Evolutionary conservation across 106 monocot species (phyloP), one percentile per base, ranked within the genome.

Genomic region (Amphibolis antarctica): DNA sequence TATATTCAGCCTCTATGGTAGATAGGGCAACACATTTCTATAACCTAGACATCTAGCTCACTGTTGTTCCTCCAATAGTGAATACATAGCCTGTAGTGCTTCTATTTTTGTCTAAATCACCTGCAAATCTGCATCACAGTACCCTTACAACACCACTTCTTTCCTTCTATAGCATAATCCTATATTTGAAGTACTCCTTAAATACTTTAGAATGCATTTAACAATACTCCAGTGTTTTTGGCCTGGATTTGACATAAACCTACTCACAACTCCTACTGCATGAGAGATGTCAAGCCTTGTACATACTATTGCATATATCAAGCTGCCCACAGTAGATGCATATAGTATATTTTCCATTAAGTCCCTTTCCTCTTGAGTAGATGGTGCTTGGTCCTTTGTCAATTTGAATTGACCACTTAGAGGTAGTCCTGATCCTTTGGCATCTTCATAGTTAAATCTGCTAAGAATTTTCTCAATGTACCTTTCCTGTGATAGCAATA

Each of bases 281-380:
- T 36, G 36, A 36, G 36, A 2, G 2, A 36, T 36, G 47, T 48
- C 69, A n/a, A 10, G 59, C 22, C 27, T 45, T 0, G 26, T 46
- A 57, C 69, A 57, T 20, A 69, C 24, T 46, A 59, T 69, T 4
- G 26, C 59, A 60, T 47, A 68, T 55, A 55, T 62, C 44, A 62
- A 20, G 10, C 22, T 44, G 7, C 62, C 44, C 14, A 62, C 44
- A 48, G 64, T 21, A 10, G 26, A 65, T 1, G 64, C 21, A 46
- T 65, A 65, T 25, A 12, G 46, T 9, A 65, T 46, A 0, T 23
- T 25, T 12, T 7, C n/a, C 64, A 47, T 65, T 15, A 10, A 1
- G 5, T 48, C 22, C 15, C 21, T 14, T 1, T 49, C 31, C 17
- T 49, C 49, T 10, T 43, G 22, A 2, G 1, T 63, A n/a, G 10